Percentiles rank a stretch among this genome's conserved stretches.
Conservation (phyloP, 2,329 filamentous ascomycete species). For the Hortaea sp. region DNA sequence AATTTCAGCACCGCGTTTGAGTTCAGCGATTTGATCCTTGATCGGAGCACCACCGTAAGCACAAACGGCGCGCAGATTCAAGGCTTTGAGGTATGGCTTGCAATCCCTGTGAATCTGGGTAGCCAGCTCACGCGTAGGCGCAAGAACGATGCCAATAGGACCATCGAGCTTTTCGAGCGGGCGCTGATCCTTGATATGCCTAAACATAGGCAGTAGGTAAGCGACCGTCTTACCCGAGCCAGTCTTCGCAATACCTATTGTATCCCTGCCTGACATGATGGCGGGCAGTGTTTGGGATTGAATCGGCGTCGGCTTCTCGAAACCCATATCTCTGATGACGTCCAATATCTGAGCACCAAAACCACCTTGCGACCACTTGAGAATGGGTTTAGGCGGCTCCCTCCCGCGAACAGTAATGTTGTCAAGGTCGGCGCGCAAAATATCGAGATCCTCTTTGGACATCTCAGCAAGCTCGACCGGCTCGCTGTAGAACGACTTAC, state of each 20-base stretch:
- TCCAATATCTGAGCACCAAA: constrained; percentile 79
- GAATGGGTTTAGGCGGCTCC: constrained; percentile 83
- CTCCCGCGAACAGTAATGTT: constrained; percentile 89
- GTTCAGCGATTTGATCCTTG: constrained; percentile 91
- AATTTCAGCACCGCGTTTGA: constrained; percentile 91
- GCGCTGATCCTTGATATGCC: constrained; percentile 90
- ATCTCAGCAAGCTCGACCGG: constrained; percentile 73
- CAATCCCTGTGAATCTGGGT: constrained; percentile 91
- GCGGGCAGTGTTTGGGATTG: constrained; percentile 91
- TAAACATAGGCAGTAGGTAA: constrained; percentile 92
- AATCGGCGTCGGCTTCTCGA: constrained; percentile 83
- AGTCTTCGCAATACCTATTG: constrained; percentile 94
- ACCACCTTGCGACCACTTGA: constrained; percentile 94
- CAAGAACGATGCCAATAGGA: constrained; percentile 80
- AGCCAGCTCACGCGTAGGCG: constrained; percentile 86
- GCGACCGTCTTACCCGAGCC: constrained; percentile 96
- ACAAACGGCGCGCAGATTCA: constrained; percentile 77
- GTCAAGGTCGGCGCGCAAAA: constrained; percentile 77
- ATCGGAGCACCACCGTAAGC: constrained; percentile 93
- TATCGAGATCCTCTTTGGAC: constrained; percentile 73
- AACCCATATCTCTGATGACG: constrained; percentile 70
- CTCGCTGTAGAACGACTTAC: constrained; percentile 92
- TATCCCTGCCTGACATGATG: constrained; percentile 91
- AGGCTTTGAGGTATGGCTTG: constrained; percentile 83
- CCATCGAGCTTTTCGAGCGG: constrained; percentile 76